Evolutionary conservation across 177 flowering plant species (phyloP).

Genomic region (Vitis hybrid): DNA sequence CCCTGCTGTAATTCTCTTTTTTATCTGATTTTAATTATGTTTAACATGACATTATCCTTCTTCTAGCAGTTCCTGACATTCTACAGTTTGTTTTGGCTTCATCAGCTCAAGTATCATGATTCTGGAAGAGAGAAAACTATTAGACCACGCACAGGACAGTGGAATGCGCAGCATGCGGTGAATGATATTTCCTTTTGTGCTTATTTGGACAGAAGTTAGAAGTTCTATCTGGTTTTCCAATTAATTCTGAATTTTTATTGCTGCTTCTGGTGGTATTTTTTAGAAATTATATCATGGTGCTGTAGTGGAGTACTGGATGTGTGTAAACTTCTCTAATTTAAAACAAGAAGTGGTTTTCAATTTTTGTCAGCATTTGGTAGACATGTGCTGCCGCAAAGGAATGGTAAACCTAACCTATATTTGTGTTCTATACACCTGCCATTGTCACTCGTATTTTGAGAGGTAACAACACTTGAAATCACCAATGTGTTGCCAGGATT

Average conservation of each 20-base stretch:
- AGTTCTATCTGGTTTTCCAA: neutral
- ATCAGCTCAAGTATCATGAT: conserved; percentile 64
- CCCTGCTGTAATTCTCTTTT: conserved; percentile 1
- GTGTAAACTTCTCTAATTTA: conserved; percentile 53
- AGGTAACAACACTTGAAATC: neutral
- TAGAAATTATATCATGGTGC: conserved; percentile 86
- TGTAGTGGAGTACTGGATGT: conserved; percentile 51
- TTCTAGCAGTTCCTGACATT: neutral
- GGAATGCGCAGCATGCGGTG: conserved; percentile 56
- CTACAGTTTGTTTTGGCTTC: conserved; percentile 1
- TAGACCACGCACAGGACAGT: conserved; percentile 36
- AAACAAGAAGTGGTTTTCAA: conserved; percentile 2
- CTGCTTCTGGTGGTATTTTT: neutral
- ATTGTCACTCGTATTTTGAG: neutral
- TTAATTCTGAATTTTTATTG: neutral
- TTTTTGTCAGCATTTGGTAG: conserved; percentile 44
- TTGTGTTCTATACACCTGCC: neutral
- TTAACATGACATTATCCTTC: neutral
- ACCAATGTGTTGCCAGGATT: conserved; percentile 26
- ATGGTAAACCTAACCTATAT: conserved; percentile 48
- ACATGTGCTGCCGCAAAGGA: conserved; percentile 72
- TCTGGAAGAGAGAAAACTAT: conserved; percentile 38
- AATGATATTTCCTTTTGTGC: too few species aligned
- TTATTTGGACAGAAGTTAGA: neutral
- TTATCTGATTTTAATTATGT: neutral